Conservation (phyloP, 805 yeast species). For the Candida khao-thaluensis region DNA sequence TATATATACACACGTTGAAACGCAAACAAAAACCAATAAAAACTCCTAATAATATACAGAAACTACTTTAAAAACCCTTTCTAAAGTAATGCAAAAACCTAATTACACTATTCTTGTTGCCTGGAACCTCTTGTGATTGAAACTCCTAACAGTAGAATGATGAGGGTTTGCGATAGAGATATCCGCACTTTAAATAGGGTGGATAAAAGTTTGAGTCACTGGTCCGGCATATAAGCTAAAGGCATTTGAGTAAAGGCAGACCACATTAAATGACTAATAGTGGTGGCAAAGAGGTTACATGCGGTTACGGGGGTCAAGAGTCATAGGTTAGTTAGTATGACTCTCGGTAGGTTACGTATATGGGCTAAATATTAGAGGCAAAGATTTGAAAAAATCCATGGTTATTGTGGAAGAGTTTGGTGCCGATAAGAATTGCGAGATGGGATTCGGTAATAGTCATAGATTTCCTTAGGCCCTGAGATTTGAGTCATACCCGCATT, state of each 20-base stretch:
- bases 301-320: background rate
- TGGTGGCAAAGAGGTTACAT: background rate
- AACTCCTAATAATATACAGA: conserved; percentile 4
- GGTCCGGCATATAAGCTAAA: conserved; percentile 1
- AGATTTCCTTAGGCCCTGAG: background rate
- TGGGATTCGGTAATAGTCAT: background rate
- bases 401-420: too few relatives aligned
- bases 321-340: background rate
- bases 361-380: too few relatives aligned
- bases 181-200: conserved; percentile 5
- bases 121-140: background rate
- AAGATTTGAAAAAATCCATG: too few relatives aligned
- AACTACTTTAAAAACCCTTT: conserved; percentile 2
- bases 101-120: background rate
- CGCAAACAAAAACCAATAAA: conserved; percentile 5
- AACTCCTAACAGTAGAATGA: background rate
- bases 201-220: conserved; percentile 3
- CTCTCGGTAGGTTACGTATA: too few relatives aligned
- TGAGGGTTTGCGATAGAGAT: background rate
- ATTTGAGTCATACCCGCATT: conserved; percentile 3
- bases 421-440: conserved; percentile 4
- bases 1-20: conserved; percentile 7
- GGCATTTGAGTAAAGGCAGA: background rate
- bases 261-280: background rate
- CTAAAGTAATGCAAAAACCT: conserved; percentile 1